Evolutionary conservation across 1,284 basidiomycete genomes (phyloP), one percentile per base, ranked within the genome.

Genomic region (Cystobasidium sp.): DNA sequence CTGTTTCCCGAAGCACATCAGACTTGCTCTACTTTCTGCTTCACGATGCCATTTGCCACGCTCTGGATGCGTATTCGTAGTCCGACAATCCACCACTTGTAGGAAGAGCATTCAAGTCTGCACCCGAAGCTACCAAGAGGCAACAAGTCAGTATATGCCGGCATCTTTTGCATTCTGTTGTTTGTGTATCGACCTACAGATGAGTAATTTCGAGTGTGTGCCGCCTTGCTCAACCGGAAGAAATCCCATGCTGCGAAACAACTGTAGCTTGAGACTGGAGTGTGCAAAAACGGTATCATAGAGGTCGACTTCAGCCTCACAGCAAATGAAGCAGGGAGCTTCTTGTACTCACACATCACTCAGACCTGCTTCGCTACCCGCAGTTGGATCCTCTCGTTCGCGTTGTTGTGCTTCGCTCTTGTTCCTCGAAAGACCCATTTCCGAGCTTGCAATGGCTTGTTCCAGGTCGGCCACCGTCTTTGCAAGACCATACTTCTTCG

Each of bases 401-500:
- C 91, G 79, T 51, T 80, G 80, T 39, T 85, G 84, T 1, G 86
- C 85, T 76, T 88, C 87, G 68, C 89, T 89, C 78, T 88, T 89
- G 64, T 91, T 82, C 10, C 85, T 83, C 18, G 88, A 84, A 0
- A 91, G 84, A 79, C 90, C 89, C 1, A 87, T 88, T 78, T 91
- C 89, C 78, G 88, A 88, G 77, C 85, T 87, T 2, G 88, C 87
- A 10, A 90, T 81, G 43, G 86, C 81, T 56, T 86, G 85, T 81
- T 91, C 90, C 0, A 86, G 85, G 77, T 91, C 90, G 65, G 89
- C 89, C 77, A 91, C 90, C 4, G 88, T 86, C 78, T 92, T 92
- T 12, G 86, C 88, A n/a, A 91, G 84, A 7, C 87, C 87, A 62
- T 91, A 81, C 44, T 87, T 86, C 6, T 84, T 85, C 41, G 81